phyloP scores from a whole-genome alignment of 768 basidiomycete species.

The Collybiopsis confluens region DNA sequence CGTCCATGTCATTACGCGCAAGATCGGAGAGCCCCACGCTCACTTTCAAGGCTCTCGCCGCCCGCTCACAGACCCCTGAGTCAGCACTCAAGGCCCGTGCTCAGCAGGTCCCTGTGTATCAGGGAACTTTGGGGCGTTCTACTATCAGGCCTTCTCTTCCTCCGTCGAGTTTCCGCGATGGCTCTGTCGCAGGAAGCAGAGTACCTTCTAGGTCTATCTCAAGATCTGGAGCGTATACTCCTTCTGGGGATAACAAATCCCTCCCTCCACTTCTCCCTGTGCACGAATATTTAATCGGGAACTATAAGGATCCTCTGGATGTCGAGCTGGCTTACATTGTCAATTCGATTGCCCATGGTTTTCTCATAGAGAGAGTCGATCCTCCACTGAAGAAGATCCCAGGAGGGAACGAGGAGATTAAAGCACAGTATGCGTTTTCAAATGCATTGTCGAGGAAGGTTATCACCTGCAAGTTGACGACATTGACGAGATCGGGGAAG shows the following conservation, averaged over 20 bases:
- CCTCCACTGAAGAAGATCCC: constrained; percentile 64
- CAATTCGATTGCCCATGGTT: constrained; percentile 73
- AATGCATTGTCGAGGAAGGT: constrained; percentile 69
- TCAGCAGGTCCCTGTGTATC: constrained; percentile 54
- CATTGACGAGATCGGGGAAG: constrained; percentile 59
- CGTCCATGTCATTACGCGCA: constrained; percentile 64
- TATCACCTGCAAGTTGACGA: constrained; percentile 76
- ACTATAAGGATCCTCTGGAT: constrained; percentile 77
- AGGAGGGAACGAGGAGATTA: constrained; percentile 72
- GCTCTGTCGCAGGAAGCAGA: constrained; percentile 35
- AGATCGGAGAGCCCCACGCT: constrained; percentile 50
- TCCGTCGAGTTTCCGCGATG: constrained; percentile 75
- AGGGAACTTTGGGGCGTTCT: constrained; percentile 34
- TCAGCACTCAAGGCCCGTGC: constrained; percentile 53
- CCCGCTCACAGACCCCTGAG: constrained; percentile 70
- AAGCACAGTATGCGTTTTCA: constrained; percentile 81
- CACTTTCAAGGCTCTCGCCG: constrained; percentile 39
- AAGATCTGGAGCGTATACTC: constrained; percentile 62
- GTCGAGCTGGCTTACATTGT: constrained; percentile 69
- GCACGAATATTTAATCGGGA: constrained; percentile 62
- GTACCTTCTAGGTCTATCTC: constrained; percentile 64
- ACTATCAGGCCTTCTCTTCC: constrained; percentile 43
- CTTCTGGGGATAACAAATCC: constrained; percentile 38
- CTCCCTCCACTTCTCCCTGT: constrained; percentile 28
- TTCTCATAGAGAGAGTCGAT: constrained; percentile 77